Base-by-base conservation (phyloP, 192 early-diverging fungal genomes). In the Backusella tuberculispora region DNA sequence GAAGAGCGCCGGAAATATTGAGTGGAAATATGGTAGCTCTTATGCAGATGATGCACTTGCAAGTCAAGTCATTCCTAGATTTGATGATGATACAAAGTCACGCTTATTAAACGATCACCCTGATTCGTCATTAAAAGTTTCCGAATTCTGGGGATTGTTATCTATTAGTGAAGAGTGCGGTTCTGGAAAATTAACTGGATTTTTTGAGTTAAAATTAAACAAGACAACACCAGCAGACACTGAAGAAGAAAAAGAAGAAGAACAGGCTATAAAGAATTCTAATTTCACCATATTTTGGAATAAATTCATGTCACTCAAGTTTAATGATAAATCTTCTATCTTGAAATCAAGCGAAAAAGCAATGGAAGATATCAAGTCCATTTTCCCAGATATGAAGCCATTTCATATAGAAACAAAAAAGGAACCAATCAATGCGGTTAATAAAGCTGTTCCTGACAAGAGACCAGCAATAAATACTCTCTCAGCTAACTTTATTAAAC, bases 91-190 rank as follows among this genome's bases (percentile, higher is more conserved):
- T 65, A 70, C 87, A 0, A 88, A 86, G 64, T 40, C 76, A n/a
- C 82, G 88, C 66, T 78, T 84, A 37, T 75, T 88, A 40, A 69
- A 68, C 19, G 77, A 77, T 41, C 67, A 75, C 24, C 74, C 70
- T 13, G 75, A 73, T 10, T 77, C 83, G 7, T 79, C 84, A 5
- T 44, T 64, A 21, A 64, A 34, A 38, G 72, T 73, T 3, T 42
- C 40, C 43, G 72, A 64, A 34, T 88, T 95, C 21, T 85, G 90
- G 81, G 87, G 91, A 42, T 77, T 94, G 79, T 76, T 93, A 38
- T 80, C 89, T 7, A 84, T 92, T 50, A 88, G 90, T 14, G 91
- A 92, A 64, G 95, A 96, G 70, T 94, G 92, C 74, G 90, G 88
- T 13, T 83, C 87, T 4, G 91, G 93, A 13, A 89, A 87, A 47